These are phyloP conservation scores for Nakaseomyces bracarensis DNA, from an alignment of 1,139 yeast genomes.

Conservation along the genomic window DNA sequence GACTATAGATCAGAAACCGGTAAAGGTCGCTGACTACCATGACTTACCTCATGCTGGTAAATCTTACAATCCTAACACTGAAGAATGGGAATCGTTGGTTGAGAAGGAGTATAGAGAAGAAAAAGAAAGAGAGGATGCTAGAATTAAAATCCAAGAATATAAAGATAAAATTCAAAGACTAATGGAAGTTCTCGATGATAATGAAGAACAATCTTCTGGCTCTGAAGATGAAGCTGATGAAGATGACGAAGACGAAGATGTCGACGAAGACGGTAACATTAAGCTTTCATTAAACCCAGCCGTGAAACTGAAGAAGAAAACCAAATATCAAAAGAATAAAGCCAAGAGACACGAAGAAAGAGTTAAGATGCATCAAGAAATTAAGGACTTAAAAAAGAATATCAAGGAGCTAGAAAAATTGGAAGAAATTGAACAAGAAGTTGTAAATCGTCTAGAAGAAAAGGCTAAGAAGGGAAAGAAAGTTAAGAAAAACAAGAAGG, in stretches of 20 bases:
- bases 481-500: conserved; percentile 32
- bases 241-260: conserved; percentile 33
- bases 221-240: conserved; percentile 39
- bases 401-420: conserved; percentile 52
- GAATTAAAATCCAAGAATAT: conserved; percentile 52
- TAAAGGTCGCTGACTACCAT: conserved; percentile 42
- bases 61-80: conserved; percentile 85
- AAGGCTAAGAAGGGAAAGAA: conserved; percentile 20
- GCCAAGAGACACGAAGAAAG: conserved; percentile 59
- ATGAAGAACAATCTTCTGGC: conserved; percentile 40
- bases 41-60: conserved; percentile 71
- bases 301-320: conserved; percentile 61
- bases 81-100: conserved; percentile 72
- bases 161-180: conserved; percentile 55
- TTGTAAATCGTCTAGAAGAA: conserved; percentile 25
- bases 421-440: conserved; percentile 42
- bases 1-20: conserved; percentile 50
- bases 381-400: conserved; percentile 49
- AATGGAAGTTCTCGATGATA: conserved; percentile 53
- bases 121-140: conserved; percentile 56
- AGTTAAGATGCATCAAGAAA: conserved; percentile 45
- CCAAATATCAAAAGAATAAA: conserved; percentile 67
- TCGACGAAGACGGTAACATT: conserved; percentile 29
- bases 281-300: conserved; percentile 66
- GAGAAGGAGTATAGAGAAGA: conserved; percentile 60